These are phyloP conservation scores for Pseudocercospora pini-densiflorae DNA, from an alignment of 2,329 filamentous ascomycete species.

Conservation along the genomic window DNA sequence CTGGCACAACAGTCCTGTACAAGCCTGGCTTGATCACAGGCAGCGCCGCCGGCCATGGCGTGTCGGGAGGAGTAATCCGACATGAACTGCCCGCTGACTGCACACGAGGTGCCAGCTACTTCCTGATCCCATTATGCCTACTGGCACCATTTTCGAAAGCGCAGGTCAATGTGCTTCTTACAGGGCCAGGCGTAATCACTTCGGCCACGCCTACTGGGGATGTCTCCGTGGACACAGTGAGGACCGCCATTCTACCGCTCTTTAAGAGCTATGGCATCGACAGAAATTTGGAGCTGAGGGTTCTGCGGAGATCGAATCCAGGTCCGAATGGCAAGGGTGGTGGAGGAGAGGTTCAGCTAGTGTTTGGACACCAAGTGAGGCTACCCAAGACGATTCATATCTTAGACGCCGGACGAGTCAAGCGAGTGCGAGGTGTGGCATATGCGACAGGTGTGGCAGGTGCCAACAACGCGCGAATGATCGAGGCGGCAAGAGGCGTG, in stretches of 20 bases:
- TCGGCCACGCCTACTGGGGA: conserved; percentile 82
- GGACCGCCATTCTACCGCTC: conserved; percentile 87
- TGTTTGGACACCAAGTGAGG: conserved; percentile 91
- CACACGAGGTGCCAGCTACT: conserved; percentile 85
- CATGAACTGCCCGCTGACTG: conserved; percentile 80
- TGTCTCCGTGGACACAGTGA: conserved; percentile 88
- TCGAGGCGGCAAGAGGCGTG: conserved; percentile 83
- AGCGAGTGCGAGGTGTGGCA: conserved; percentile 87
- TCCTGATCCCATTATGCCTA: conserved; percentile 84
- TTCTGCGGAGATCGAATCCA: conserved; percentile 78
- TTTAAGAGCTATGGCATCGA: conserved; percentile 91
- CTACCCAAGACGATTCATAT: conserved; percentile 93
- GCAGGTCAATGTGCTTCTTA: conserved; percentile 86
- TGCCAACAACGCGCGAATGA: conserved; percentile 94
- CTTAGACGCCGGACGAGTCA: conserved; percentile 80
- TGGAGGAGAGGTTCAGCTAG: conserved; percentile 88
- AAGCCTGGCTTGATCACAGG: conserved; percentile 92
- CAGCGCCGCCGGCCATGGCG: conserved; percentile 74
- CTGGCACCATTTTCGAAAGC: conserved; percentile 92
- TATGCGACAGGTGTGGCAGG: conserved; percentile 92
- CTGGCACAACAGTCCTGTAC: conserved; percentile 90
- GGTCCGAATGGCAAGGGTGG: conserved; percentile 77
- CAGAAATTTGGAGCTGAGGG: conserved; percentile 80
- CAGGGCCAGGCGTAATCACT: conserved; percentile 91
- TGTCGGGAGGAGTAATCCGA: conserved; percentile 74